These are phyloP conservation scores for Theileria equi DNA, from an alignment of 169 alveolate species.

Conservation along the genomic window DNA sequence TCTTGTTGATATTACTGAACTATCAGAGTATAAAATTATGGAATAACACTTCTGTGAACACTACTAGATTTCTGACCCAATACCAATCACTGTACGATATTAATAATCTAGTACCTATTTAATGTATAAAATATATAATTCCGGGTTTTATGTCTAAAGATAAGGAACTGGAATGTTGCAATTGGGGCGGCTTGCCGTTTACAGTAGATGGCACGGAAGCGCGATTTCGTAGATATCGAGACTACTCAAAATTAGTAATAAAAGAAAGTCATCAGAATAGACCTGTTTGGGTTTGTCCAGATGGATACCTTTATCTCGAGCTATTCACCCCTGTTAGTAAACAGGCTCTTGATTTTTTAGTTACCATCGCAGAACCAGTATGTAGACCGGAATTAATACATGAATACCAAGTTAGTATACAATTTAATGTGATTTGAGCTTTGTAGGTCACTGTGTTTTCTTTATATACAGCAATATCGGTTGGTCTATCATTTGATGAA, in stretches of 20 bases:
- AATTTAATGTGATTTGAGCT: neutral
- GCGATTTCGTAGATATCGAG: conserved; percentile 78
- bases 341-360: conserved; percentile 93
- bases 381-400: conserved; percentile 95
- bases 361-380: conserved; percentile 97
- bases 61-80: neutral
- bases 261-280: conserved; percentile 78
- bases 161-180: conserved; percentile 5
- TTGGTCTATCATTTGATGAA: conserved; percentile 91
- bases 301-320: conserved; percentile 83
- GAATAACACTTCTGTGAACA: conserved; percentile 14
- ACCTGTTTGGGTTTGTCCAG: conserved; percentile 89
- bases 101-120: no score
- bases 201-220: conserved; percentile 78
- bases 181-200: conserved; percentile 71
- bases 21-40: conserved; percentile 16
- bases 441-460: conserved; percentile 79
- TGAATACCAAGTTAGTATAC: conserved; percentile 84
- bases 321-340: conserved; percentile 76
- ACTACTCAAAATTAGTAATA: conserved; percentile 75
- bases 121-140: neutral
- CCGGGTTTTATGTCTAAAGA: conserved; percentile 8
- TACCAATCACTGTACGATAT: neutral
- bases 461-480: conserved; percentile 95
- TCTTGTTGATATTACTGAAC: conserved; percentile 24